Conservation (phyloP, 257 asterid genomes). For the Lithospermum erythrorhizon region DNA sequence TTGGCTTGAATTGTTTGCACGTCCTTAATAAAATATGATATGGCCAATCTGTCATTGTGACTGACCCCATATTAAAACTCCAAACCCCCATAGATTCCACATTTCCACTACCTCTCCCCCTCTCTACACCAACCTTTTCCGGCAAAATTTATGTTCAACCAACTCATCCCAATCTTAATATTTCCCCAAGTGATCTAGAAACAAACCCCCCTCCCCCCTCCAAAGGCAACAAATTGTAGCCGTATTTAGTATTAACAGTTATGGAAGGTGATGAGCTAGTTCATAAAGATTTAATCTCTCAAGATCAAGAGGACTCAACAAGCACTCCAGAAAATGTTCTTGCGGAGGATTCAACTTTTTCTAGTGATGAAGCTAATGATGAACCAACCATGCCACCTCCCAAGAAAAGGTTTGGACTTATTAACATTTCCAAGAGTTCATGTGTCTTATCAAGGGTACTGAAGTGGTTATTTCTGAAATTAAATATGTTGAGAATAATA, state of each 20-base stretch:
- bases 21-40: constrained; percentile 42
- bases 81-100: constrained; percentile 27
- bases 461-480: background rate
- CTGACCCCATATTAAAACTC: constrained; percentile 24
- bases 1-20: constrained; percentile 51
- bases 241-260: too few relatives aligned
- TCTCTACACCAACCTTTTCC: constrained; percentile 27
- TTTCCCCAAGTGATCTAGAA: too few relatives aligned
- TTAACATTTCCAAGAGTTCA: background rate
- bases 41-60: constrained; percentile 65
- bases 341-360: constrained; percentile 34
- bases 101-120: constrained; percentile 21
- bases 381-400: constrained; percentile 39
- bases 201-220: too few relatives aligned
- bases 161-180: background rate
- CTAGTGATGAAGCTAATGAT: constrained; percentile 50
- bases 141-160: constrained; percentile 20
- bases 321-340: constrained; percentile 27
- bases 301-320: constrained; percentile 31
- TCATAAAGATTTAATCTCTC: constrained; percentile 14
- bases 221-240: too few relatives aligned
- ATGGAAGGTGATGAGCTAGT: constrained; percentile 9
- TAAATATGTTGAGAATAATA: background rate
- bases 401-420: constrained; percentile 44
- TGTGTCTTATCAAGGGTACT: background rate